Evolutionary conservation across 768 basidiomycete genomes (phyloP).

Genomic region (Leccinum imitatum): DNA sequence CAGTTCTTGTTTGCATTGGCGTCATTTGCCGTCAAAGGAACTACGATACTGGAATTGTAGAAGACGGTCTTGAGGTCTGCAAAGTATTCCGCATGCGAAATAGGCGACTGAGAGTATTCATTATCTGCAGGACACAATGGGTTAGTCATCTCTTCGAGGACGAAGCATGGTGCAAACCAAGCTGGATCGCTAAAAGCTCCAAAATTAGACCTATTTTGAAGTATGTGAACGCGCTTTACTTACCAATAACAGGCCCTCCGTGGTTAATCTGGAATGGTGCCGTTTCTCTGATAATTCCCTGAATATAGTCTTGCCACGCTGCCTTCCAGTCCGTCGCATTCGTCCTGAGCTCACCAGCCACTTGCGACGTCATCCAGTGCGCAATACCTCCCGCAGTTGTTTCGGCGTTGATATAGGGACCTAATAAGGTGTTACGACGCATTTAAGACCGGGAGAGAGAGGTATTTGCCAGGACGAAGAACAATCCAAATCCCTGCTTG

Average conservation of each 20-base stretch:
- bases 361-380: slow-evolving; percentile 68
- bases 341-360: slow-evolving; percentile 70
- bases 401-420: slow-evolving; percentile 71
- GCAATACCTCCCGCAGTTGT: slow-evolving; percentile 75
- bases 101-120: slow-evolving; percentile 59
- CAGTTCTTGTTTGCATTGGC: slow-evolving; percentile 57
- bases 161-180: slow-evolving; percentile 39
- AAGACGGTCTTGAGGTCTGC: slow-evolving; percentile 57
- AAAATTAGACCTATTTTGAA: slow-evolving; percentile 1
- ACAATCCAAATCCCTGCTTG: slow-evolving; percentile 77
- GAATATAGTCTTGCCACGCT: slow-evolving; percentile 73
- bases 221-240: slow-evolving; percentile 16
- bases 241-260: slow-evolving; percentile 76
- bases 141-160: neutral
- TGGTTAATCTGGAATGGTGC: slow-evolving; percentile 63
- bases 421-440: slow-evolving; percentile 13
- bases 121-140: slow-evolving; percentile 50
- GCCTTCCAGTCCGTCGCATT: slow-evolving; percentile 61
- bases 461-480: slow-evolving; percentile 65
- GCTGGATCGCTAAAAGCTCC: slow-evolving; percentile 46
- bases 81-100: slow-evolving; percentile 55
- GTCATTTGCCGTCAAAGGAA: slow-evolving; percentile 77
- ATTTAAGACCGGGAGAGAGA: neutral
- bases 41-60: slow-evolving; percentile 54
- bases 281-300: slow-evolving; percentile 60